Percentiles rank a stretch among this genome's conserved stretches.
phyloP scores from a whole-genome alignment of 2,329 filamentous ascomycete species.

The Botrytis pseudocinerea region DNA sequence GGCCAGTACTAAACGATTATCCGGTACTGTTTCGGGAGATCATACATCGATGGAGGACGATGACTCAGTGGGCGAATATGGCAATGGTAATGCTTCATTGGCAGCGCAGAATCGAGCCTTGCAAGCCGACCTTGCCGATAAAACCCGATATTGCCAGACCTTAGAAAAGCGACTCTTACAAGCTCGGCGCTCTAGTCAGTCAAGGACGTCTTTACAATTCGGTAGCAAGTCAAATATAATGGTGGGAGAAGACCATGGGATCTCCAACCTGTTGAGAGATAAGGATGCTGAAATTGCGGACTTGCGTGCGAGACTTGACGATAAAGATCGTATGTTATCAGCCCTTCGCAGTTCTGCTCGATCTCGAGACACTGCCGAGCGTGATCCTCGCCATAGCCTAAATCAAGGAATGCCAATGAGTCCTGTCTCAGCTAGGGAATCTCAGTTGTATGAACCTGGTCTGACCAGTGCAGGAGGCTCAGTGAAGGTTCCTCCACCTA shows the following conservation, averaged over 20 bases:
- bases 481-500: constrained; percentile 25
- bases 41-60: constrained; percentile 54
- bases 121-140: constrained; percentile 92
- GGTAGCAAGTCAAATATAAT: constrained; percentile 61
- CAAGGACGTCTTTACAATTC: constrained; percentile 76
- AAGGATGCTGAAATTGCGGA: constrained; percentile 93
- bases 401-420: constrained; percentile 36
- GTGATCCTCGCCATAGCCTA: constrained; percentile 37
- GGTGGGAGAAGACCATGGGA: constrained; percentile 77
- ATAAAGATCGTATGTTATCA: constrained; percentile 91
- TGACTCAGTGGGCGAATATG: constrained; percentile 76
- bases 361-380: constrained; percentile 79
- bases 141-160: constrained; percentile 93
- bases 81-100: constrained; percentile 80
- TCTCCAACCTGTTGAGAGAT: constrained; percentile 72
- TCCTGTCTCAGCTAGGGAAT: constrained; percentile 38
- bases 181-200: constrained; percentile 85
- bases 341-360: constrained; percentile 83
- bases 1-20: constrained; percentile 31
- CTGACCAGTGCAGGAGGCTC: constrained; percentile 25
- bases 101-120: constrained; percentile 86
- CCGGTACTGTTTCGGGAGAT: constrained; percentile 28
- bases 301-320: constrained; percentile 83
- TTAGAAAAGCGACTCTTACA: constrained; percentile 90
- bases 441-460: constrained; percentile 32